Evolutionary conservation across 805 yeast species (phyloP).

Genomic region (Danielia oregonensis): DNA sequence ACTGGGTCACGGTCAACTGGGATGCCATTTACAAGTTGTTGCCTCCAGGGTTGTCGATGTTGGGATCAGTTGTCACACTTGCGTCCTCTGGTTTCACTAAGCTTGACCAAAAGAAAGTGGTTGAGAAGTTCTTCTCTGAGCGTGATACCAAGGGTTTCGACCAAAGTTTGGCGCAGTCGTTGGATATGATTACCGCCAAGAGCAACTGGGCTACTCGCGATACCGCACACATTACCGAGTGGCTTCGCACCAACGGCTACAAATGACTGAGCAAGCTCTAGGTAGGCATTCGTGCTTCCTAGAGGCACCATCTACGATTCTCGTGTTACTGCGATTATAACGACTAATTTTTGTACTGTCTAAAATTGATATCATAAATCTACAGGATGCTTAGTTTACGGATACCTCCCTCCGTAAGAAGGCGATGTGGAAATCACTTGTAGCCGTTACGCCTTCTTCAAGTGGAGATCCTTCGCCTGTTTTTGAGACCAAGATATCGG

Average conservation of each 20-base stretch:
- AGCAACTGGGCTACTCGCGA: slow-evolving; percentile 60
- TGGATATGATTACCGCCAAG: slow-evolving; percentile 57
- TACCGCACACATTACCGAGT: slow-evolving; percentile 38
- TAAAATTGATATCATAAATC: background rate
- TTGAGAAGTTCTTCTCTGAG: slow-evolving; percentile 46
- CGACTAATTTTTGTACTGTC: too few species aligned
- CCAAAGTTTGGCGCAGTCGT: slow-evolving; percentile 60
- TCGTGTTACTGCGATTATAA: too few species aligned
- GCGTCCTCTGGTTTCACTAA: slow-evolving; percentile 61
- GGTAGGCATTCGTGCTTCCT: too few species aligned
- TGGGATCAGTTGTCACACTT: slow-evolving; percentile 67
- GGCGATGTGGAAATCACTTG: slow-evolving; percentile 40
- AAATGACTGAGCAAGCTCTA: slow-evolving; percentile 10
- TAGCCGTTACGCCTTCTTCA: slow-evolving; percentile 38
- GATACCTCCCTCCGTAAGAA: slow-evolving; percentile 24
- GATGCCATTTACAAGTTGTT: slow-evolving; percentile 58
- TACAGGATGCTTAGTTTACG: too few species aligned
- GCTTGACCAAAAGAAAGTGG: slow-evolving; percentile 46
- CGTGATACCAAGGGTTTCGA: slow-evolving; percentile 63
- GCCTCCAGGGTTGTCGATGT: slow-evolving; percentile 80
- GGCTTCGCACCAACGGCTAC: slow-evolving; percentile 44
- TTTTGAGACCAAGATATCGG: slow-evolving; percentile 13
- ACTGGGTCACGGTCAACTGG: slow-evolving; percentile 74
- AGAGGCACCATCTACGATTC: too few species aligned
- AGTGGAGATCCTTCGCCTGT: slow-evolving; percentile 18